A percentile compares a stretch with the other conserved stretches of the same genome.
These are phyloP conservation scores for Colletotrichum neosansevieriae DNA, from an alignment of 2,329 filamentous ascomycete species.

Conservation along the genomic window DNA sequence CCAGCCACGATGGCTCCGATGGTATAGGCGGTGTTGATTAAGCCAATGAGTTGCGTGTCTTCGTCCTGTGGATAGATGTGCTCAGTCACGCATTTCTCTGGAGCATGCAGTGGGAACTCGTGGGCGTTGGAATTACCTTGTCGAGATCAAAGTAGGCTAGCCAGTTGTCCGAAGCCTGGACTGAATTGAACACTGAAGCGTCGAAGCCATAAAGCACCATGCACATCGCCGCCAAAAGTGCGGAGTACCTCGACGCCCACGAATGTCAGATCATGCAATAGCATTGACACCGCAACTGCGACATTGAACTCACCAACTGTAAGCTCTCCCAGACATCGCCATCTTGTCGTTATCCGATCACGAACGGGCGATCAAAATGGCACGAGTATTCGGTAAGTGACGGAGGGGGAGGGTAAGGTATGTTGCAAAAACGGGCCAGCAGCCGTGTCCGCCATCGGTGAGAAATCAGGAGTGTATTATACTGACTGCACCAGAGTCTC, in stretches of 20 bases:
- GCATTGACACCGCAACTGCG: not conserved
- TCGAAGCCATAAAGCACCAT: conserved; percentile 76
- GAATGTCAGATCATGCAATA: not conserved
- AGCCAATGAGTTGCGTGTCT: conserved; percentile 58
- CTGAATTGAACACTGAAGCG: conserved; percentile 75
- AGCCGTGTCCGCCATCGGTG: not conserved
- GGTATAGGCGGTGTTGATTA: conserved; percentile 76
- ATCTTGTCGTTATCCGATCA: conserved; percentile 2
- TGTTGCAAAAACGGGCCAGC: not conserved
- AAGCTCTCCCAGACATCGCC: conserved; percentile 25
- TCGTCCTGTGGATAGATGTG: conserved; percentile 43
- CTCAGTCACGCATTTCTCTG: not conserved
- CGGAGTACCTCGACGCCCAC: conserved; percentile 62
- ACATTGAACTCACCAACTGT: conserved; percentile 11
- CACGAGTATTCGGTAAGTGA: no score
- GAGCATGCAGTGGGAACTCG: not conserved
- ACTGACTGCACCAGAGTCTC: conserved; percentile 1
- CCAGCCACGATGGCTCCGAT: conserved; percentile 79
- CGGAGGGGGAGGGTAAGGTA: not conserved
- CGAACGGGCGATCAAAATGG: not conserved
- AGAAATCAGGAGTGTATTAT: conserved; percentile 6
- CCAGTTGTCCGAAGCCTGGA: conserved; percentile 77
- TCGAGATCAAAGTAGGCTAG: conserved; percentile 69
- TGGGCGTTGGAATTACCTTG: conserved; percentile 27
- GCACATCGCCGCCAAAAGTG: conserved; percentile 76